Conservation (phyloP, 768 basidiomycete genomes). For the Rhizopogon vesiculosus region DNA sequence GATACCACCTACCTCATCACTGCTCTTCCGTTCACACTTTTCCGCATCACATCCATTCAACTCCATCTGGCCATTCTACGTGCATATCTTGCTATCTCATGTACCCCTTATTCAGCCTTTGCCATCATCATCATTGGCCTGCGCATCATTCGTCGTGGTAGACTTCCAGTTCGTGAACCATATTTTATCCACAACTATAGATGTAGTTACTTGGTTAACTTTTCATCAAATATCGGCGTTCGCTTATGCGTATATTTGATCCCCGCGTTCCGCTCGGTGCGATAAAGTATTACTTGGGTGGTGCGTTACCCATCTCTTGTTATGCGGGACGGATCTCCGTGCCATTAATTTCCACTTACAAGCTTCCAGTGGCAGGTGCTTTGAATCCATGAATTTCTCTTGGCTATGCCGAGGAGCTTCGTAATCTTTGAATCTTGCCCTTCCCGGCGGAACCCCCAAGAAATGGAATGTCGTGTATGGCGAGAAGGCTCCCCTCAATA, state of each 20-base stretch:
- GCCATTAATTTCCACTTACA: neutral
- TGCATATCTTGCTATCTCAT: constrained; percentile 28
- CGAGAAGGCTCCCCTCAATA: neutral
- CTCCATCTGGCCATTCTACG: constrained; percentile 12
- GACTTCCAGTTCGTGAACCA: constrained; percentile 1
- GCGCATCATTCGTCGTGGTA: constrained; percentile 1
- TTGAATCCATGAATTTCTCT: neutral
- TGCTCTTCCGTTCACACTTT: constrained; percentile 8
- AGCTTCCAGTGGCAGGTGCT: neutral
- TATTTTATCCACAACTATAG: constrained; percentile 23
- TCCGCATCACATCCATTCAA: constrained; percentile 7
- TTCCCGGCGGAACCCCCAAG: neutral
- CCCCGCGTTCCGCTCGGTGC: neutral
- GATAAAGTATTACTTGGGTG: neutral
- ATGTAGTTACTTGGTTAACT: constrained; percentile 13
- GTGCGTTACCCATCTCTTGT: neutral
- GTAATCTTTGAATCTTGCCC: neutral
- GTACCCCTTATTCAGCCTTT: constrained; percentile 21
- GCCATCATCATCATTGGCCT: constrained; percentile 1
- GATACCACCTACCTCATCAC: constrained; percentile 21
- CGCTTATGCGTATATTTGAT: neutral
- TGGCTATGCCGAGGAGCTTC: neutral
- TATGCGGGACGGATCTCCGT: constrained; percentile 1
- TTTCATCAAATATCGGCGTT: constrained; percentile 5
- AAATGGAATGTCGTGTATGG: neutral